A percentile compares a stretch with the other conserved stretches of the same genome.
phyloP scores from a whole-genome alignment of 2,329 filamentous ascomycete genomes.

The Aspergillus japonicus region DNA sequence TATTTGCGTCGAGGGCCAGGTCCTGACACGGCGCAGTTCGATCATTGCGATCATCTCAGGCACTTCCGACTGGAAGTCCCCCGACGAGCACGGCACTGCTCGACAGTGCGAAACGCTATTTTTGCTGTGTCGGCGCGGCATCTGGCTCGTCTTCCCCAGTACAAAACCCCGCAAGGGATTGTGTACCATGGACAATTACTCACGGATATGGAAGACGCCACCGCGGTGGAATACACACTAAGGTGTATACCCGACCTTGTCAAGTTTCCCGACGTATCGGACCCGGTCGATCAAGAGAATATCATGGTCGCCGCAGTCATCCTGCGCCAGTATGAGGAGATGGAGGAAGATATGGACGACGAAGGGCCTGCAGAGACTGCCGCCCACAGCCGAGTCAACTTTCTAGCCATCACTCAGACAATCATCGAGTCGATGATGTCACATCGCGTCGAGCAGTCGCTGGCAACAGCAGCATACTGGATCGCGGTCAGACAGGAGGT shows the following conservation, averaged over 20 bases:
- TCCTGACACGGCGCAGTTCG: conserved; percentile 15
- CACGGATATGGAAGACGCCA: conserved; percentile 14
- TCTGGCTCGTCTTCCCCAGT: conserved; percentile 21
- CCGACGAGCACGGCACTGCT: conserved; percentile 18
- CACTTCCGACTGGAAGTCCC: conserved; percentile 24
- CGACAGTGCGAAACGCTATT: conserved; percentile 23
- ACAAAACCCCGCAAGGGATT: conserved; percentile 17
- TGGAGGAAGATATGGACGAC: conserved; percentile 29
- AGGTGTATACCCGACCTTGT: conserved; percentile 24
- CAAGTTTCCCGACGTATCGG: conserved; percentile 16
- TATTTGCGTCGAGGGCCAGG: background rate
- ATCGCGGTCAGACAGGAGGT: conserved; percentile 27
- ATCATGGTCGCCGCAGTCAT: conserved; percentile 28
- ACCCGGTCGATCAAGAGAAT: conserved; percentile 22
- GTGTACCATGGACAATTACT: conserved; percentile 19
- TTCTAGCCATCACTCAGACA: conserved; percentile 24
- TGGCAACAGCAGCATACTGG: conserved; percentile 25
- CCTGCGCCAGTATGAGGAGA: conserved; percentile 27
- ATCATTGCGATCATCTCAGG: conserved; percentile 22
- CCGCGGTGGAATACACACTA: conserved; percentile 24
- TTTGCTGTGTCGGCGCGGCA: conserved; percentile 26
- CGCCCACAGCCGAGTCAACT: conserved; percentile 17
- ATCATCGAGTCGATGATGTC: conserved; percentile 25
- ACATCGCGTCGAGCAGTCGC: conserved; percentile 15
- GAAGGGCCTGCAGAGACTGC: conserved; percentile 17